These are phyloP conservation scores for Umbelopsis sp. DNA, from an alignment of 192 early-diverging fungal species.

Conservation along the genomic window DNA sequence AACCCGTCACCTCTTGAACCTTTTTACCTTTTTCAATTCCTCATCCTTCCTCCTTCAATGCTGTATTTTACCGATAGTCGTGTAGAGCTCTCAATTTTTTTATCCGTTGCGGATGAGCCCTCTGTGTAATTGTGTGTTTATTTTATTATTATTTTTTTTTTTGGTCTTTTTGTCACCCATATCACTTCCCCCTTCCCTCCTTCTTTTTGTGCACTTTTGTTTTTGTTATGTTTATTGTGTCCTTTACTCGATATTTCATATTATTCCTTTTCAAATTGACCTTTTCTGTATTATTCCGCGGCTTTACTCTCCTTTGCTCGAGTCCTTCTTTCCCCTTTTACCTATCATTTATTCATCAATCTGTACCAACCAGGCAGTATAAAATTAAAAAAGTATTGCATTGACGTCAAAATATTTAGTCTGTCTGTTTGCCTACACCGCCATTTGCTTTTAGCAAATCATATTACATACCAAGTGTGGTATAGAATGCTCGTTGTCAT, in stretches of 20 bases:
- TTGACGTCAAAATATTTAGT: not conserved
- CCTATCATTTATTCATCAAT: not conserved
- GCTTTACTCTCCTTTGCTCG: too few relatives aligned
- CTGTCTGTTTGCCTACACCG: not conserved
- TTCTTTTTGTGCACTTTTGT: not conserved
- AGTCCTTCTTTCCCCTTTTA: too few relatives aligned
- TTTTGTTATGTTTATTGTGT: not conserved
- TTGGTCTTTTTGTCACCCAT: not conserved
- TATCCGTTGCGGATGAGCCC: not conserved
- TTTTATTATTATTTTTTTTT: not conserved
- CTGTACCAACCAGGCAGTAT: not conserved
- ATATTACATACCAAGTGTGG: too few relatives aligned
- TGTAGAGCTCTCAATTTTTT: not conserved
- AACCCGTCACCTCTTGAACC: not conserved
- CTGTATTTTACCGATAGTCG: constrained; percentile 8
- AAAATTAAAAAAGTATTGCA: not conserved
- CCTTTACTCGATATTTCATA: not conserved
- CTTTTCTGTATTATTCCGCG: not conserved
- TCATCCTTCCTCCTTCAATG: not conserved
- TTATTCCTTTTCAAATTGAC: not conserved
- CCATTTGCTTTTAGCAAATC: too few relatives aligned
- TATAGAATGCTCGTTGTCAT: too few relatives aligned
- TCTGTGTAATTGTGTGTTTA: constrained; percentile 5
- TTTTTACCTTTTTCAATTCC: not conserved
- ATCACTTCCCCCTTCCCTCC: too few relatives aligned